Evolutionary conservation across 2,329 filamentous ascomycete genomes (phyloP), one percentile per base, ranked within the genome.

Genomic region (Penicillium sp.): DNA sequence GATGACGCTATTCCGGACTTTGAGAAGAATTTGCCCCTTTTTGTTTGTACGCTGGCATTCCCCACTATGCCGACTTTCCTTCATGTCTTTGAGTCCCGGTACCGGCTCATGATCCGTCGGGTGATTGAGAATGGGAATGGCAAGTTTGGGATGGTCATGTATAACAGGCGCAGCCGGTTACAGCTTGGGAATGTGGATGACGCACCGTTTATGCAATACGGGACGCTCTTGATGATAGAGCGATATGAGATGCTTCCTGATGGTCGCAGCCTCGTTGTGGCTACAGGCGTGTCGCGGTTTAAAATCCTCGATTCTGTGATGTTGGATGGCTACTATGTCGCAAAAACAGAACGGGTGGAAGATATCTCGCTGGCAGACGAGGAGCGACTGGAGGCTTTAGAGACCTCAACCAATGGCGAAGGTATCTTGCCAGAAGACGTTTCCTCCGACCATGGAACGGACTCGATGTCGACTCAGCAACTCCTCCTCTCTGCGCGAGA

Each of bases 51-150:
- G 0, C 74, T 95, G 8, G 84, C 90, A 0, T 93, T 94, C 63
- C 92, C 92, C 1, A 80, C 82, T 1, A 91, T 93, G 84, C 91
- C 89, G 0, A 92, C 90, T 0, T 94, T 94, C 62, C 77, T 96
- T 3, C 90, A 95, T 65, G 84, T 97, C n/a, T 96, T 96, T 67
- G 92, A 96, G 70, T 90, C 90, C n/a, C 83, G 90, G 6, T 96
- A 96, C 69, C 85, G 91, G 7, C 79, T 94, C n/a, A 94, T 96
- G 91, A 88, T 96, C 36, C 83, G 88, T 44, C 84, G 91, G 34
- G 88, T 86, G 0, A 77, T 95, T 49, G 88, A 92, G 58, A 78
- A 66, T 52, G 85, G 86, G 0, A 84, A 88, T 56, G 80, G 84
- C 13, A 89, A 85, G 22, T 96, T 97, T 67, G 92, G 92, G 22